Base-by-base conservation (phyloP, 1,284 basidiomycete genomes). In the Inonotus hispidus region DNA sequence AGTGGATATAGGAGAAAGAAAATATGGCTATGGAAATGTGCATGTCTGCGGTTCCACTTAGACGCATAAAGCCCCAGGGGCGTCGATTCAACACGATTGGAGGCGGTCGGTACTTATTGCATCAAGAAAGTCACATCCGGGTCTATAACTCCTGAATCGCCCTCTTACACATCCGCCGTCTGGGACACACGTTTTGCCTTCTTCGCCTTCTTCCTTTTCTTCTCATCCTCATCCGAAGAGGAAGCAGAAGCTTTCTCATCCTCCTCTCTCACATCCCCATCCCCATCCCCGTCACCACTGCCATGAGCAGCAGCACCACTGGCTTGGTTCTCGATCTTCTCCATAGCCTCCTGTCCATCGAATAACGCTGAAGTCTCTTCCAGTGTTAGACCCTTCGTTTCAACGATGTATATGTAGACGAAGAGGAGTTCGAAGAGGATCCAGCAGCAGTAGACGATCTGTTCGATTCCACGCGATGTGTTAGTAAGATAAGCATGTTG, bases 301-400 rank as follows among this genome's bases (percentile, higher is more conserved):
- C 19, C 7, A 10, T 43, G 41, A 32, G 4, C 32, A 8, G 8
- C 32, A 35, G 3, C 46, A 23, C 4, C 23, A 23, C 65, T 58
- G 35, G 67, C 69, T 32, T 63, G 64, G 19, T 67, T 64, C 35
- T 73, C 68, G 54, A 85, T 77, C 58, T 75, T 70, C n/a, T 77
- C 71, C 19, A 73, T 66, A 45, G 75, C 81, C 2, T 81, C 80
- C 19, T 82, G 79, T 60, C 85, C 85, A 66, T 90, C 87, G 75
- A 89, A 90, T 46, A 90, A 69, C n/a, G 79, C 84, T 4, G 85
- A 83, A 7, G 86, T 88, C 75, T 91, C 88, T 72, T 91, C 88
- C 62, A 90, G 78, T 8, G 85, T 83, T 61, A 79, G 82, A 69
- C 80, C 79, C 76, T 83, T 87, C 56, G 88, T 91, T 77, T 91